These are phyloP conservation scores for Candida ulmi DNA, from an alignment of 805 yeast species.

Conservation along the genomic window DNA sequence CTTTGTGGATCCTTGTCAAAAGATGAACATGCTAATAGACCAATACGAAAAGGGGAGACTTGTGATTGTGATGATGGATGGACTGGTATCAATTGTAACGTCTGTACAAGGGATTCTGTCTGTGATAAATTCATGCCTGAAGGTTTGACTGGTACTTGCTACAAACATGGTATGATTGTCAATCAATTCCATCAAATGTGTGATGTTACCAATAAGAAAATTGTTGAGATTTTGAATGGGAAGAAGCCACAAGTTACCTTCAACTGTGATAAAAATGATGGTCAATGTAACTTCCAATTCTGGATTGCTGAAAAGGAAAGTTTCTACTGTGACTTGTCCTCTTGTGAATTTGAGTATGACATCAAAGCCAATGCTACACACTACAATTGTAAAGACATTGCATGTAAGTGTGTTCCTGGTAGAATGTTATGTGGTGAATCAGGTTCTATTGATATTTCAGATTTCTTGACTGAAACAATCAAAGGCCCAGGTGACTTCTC, in stretches of 20 bases:
- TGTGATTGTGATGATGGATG: constrained; percentile 86
- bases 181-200: constrained; percentile 85
- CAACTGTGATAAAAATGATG: constrained; percentile 67
- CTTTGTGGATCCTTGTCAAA: constrained; percentile 75
- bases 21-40: constrained; percentile 50
- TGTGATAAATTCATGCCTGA: constrained; percentile 90
- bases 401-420: constrained; percentile 89
- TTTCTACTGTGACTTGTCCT: constrained; percentile 77
- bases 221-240: constrained; percentile 73
- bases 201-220: constrained; percentile 87
- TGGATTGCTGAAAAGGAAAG: constrained; percentile 92
- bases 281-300: constrained; percentile 81
- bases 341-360: constrained; percentile 70
- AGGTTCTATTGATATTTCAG: constrained; percentile 93
- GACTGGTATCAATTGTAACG: constrained; percentile 90
- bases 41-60: constrained; percentile 41
- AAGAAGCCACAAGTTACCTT: constrained; percentile 88
- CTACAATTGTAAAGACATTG: constrained; percentile 69
- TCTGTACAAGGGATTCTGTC: constrained; percentile 66
- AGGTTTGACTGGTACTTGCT: constrained; percentile 82
- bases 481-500: constrained; percentile 89
- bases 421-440: constrained; percentile 90
- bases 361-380: constrained; percentile 58
- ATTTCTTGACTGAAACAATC: constrained; percentile 84
- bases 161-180: constrained; percentile 76